phyloP scores from a whole-genome alignment of 805 yeast species.

The Danielia oregonensis region DNA sequence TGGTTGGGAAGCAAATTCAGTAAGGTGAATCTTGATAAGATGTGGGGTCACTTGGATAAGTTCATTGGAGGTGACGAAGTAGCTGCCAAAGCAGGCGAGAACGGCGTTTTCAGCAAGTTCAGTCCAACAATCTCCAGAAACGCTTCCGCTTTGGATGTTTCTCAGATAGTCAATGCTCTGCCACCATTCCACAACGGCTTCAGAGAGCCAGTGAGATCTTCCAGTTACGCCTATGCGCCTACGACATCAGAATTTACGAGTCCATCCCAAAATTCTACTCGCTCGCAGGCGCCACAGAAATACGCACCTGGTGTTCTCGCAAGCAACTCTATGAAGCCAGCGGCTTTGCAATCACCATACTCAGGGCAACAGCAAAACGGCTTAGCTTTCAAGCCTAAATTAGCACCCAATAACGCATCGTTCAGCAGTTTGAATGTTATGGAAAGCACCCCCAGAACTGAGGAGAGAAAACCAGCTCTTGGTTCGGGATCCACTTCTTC shows the following conservation, averaged over 20 bases:
- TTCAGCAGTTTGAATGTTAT: conserved; percentile 10
- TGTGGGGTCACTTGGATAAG: conserved; percentile 87
- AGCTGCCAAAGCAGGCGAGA: conserved; percentile 34
- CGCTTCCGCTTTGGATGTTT: conserved; percentile 36
- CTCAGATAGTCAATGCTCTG: conserved; percentile 9
- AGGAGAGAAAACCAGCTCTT: too few species aligned
- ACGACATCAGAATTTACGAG: conserved; percentile 10
- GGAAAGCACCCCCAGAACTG: too few species aligned
- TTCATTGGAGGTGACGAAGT: conserved; percentile 81
- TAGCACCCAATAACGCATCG: conserved; percentile 6
- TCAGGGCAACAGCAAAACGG: too few species aligned
- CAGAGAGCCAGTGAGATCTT: neutral
- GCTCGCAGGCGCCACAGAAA: conserved; percentile 6
- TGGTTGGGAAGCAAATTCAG: conserved; percentile 64
- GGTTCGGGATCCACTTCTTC: too few species aligned
- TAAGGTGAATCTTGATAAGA: conserved; percentile 70
- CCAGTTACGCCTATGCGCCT: conserved; percentile 1
- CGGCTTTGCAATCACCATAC: too few species aligned
- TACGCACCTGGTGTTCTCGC: conserved; percentile 7
- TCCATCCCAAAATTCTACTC: conserved; percentile 6
- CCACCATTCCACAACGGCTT: neutral
- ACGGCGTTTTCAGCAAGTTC: conserved; percentile 66
- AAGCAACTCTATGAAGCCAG: neutral
- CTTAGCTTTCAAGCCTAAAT: too few species aligned
- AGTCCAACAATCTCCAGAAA: conserved; percentile 67